Base-by-base conservation (phyloP, 2,329 filamentous ascomycete genomes). In the Paecilomyces variotii region DNA sequence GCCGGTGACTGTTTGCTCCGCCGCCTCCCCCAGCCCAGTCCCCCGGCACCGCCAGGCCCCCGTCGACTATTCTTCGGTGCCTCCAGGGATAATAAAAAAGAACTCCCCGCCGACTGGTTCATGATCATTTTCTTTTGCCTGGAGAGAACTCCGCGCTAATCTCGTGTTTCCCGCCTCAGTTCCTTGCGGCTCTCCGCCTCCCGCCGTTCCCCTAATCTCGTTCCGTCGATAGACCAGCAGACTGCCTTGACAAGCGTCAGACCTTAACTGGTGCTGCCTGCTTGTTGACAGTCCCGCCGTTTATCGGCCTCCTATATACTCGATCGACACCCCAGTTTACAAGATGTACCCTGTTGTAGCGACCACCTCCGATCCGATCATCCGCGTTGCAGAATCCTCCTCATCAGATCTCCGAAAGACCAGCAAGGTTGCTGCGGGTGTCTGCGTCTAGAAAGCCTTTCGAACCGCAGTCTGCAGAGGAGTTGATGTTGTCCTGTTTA, bases 271-370 rank as follows among this genome's bases (percentile, higher is more conserved):
- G 56, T 60, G 59, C 61, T 68, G 70, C 69, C 68, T 72, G 70
- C 68, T 68, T 72, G 67, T 66, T 63, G 64, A 67, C 50, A 66
- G 66, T 68, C 64, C 64, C 59, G 67, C 65, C 68, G 64, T 64
- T 64, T 62, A 61, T 62, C 66, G 65, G 68, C 68, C 62, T 62
- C 61, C 64, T 63, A 65, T 63, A 66, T 60, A 65, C 51, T 62
- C 60, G 57, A 58, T 53, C 59, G 58, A 56, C 60, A 39, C 50
- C 58, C 59, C 59, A 56, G 61, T 50, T 62, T 64, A 66, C 72
- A 75, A 74, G 68, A 75, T 75, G 73, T 75, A 74, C 70, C 63
- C 59, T 74, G 68, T 68, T 73, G 69, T 58, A 59, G 66, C 61
- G 54, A 62, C 61, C 60, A 65, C 66, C 62, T 61, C 62, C 62